Percentiles rank a stretch among this genome's conserved stretches.
Conservation (phyloP, 2,329 filamentous ascomycete species). For the Cryphonectria carpinicola region DNA sequence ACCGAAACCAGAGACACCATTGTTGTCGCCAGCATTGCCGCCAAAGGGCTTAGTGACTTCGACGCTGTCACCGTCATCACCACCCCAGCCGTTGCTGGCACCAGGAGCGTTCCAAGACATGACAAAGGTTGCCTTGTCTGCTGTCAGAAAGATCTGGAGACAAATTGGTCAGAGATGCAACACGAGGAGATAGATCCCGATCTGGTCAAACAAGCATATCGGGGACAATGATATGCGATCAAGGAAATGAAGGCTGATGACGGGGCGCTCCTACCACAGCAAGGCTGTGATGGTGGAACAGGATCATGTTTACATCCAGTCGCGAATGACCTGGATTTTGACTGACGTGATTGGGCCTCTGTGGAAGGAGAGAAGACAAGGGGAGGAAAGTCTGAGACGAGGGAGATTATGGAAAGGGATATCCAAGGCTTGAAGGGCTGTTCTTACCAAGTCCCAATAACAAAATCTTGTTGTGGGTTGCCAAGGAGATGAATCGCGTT, state of each 20-base stretch:
- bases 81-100: slow-evolving; percentile 3
- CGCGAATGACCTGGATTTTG: neutral
- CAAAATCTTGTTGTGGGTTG: neutral
- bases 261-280: neutral
- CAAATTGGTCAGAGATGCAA: neutral
- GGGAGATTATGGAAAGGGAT: neutral
- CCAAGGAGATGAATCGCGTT: neutral
- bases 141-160: neutral
- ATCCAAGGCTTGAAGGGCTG: neutral
- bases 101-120: slow-evolving; percentile 20
- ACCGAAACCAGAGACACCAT: slow-evolving; percentile 2
- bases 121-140: neutral
- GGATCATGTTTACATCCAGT: neutral
- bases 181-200: neutral
- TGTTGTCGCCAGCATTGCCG: slow-evolving; percentile 9
- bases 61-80: slow-evolving; percentile 5
- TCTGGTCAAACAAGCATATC: neutral
- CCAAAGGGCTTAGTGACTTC: neutral
- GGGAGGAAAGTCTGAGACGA: neutral
- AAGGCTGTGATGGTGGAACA: neutral
- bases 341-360: neutral
- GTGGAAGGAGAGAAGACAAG: too few species aligned
- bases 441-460: neutral
- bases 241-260: neutral
- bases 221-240: neutral